Evolutionary conservation across 129 eudicot genomes (phyloP), one percentile per base, ranked within the genome.

Genomic region (Flaveria ramosissima): DNA sequence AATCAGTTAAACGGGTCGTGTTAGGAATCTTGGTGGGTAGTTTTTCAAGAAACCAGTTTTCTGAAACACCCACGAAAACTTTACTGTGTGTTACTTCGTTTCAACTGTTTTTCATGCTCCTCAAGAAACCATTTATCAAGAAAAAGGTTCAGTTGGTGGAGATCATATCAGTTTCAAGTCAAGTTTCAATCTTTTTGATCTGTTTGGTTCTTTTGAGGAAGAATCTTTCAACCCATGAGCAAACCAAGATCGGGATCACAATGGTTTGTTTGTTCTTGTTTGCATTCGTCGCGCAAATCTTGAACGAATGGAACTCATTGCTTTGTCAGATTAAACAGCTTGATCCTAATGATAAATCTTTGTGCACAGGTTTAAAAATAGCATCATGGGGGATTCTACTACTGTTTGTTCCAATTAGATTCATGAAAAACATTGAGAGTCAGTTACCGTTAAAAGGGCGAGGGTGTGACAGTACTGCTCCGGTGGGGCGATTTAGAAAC

Each of bases 61-160:
- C 88, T 3, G 88, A 70, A 81, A 82, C 85, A 26, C 97, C 98
- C 2, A 79, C 84, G 7, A 77, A 85, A 30, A 48, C 72, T 60
- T 70, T 93, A 65, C 88, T 91, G 21, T 85, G 87, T 74, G 79
- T 93, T 9, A 84, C 96, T 17, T 82, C 96, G 20, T 93, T 89
- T 74, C 98, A 91, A 43, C 88, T 93, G 75, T 93, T 91, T 84
- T 89, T 89, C 88, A 85, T 89, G 83, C 85, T 93, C 39, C 91
- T 93, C 15, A 93, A 93, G 88, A 93, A 93, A 83, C 98, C 98
- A 0, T 93, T 88, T 80, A 93, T 93, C 42, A 91, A 93, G 86
- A 93, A 87, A 80, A 91, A 79, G 75, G 93, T 93, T 74, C 98
- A 91, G 62, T 48, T 93, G 47, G 97, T 89, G 23, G 97, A 93